Evolutionary conservation across 2,329 filamentous ascomycete species (phyloP), one percentile per base, ranked within the genome.

Genomic region (Aspergillus piperis): DNA sequence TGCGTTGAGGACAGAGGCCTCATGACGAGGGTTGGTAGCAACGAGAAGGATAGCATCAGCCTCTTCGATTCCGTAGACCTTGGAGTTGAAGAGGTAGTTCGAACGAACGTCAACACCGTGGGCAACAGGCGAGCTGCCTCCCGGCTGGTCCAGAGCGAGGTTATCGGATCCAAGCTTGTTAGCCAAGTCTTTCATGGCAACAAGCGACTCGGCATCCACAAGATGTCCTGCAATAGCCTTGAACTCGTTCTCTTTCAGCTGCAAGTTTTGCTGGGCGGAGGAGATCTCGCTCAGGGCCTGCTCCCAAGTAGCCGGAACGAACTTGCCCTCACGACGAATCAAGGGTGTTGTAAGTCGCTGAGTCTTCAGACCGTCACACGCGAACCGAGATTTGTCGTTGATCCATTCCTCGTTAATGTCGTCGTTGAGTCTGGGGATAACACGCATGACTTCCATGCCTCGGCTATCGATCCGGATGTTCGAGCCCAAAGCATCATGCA

Each of bases 331-430:
- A 60, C 89, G 88, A 68, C 93, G 90, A 71, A 97, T 88, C 64
- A 99, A 81, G 44, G 95, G 95, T 67, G 94, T 95, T 38, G 95
- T 98, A 59, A 99, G 83, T 73, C 95, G 88, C 80, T 99, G 95
- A 50, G 94, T 98, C 86, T 93, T 96, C 67, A 99, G 84, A 53
- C 95, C 95, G 76, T 99, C 95, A 76, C 93, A 96, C 44, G 95
- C 94, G 76, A 98, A 99, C 66, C 95, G 88, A 42, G 92, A 89
- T 85, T 98, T 99, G 83, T 99, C 95, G 79, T 98, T 95, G 77
- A 99, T 98, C 95, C 95, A 99, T 79, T 99, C 95, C 82, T 99
- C 95, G 78, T 99, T 99, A 71, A 99, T 88, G 71, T 98, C 93
- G 75, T 99, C 95, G 76, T 99, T 99, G 63, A 99, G 84, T 70